Percentiles rank a stretch among this genome's conserved stretches.
phyloP scores from a whole-genome alignment of 2,329 filamentous ascomycete genomes.

The Colletotrichum higginsianum region DNA sequence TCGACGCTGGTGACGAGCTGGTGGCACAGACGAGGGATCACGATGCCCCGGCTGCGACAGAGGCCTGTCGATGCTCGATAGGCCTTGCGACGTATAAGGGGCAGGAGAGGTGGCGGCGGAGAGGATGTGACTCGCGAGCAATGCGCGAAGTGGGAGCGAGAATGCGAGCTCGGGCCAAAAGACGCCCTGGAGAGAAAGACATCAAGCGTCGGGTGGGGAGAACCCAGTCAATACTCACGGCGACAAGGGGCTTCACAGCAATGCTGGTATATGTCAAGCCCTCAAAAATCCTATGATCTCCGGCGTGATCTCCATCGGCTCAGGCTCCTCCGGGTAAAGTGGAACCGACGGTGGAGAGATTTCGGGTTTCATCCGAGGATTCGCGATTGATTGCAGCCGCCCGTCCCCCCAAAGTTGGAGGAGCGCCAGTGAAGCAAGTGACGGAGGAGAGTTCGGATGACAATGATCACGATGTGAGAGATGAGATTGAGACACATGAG shows the following conservation, averaged over 20 bases:
- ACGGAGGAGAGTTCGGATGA: conserved; percentile 14
- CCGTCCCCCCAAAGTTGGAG: conserved; percentile 17
- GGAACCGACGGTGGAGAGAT: conserved; percentile 10
- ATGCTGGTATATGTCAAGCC: background rate
- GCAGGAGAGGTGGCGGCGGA: background rate
- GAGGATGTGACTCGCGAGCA: background rate
- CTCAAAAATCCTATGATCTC: conserved; percentile 23
- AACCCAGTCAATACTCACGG: background rate
- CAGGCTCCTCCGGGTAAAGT: conserved; percentile 20
- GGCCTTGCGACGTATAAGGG: conserved; percentile 25
- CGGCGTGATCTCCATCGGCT: conserved; percentile 26
- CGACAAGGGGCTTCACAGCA: conserved; percentile 6
- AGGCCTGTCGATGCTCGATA: conserved; percentile 24
- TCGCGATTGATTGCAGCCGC: conserved; percentile 11
- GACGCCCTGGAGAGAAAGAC: conserved; percentile 1
- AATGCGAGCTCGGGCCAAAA: conserved; percentile 19
- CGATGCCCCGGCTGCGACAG: conserved; percentile 32
- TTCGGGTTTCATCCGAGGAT: conserved; percentile 38
- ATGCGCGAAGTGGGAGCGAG: conserved; percentile 13
- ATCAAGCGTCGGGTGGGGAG: conserved; percentile 19
- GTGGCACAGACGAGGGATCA: conserved; percentile 23
- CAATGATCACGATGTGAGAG: background rate
- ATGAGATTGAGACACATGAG: conserved; percentile 21
- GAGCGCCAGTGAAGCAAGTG: background rate
- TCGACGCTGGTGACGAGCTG: conserved; percentile 31